These are phyloP conservation scores for Grosmannia clavigera DNA, from an alignment of 2,329 filamentous ascomycete genomes.

Conservation along the genomic window DNA sequence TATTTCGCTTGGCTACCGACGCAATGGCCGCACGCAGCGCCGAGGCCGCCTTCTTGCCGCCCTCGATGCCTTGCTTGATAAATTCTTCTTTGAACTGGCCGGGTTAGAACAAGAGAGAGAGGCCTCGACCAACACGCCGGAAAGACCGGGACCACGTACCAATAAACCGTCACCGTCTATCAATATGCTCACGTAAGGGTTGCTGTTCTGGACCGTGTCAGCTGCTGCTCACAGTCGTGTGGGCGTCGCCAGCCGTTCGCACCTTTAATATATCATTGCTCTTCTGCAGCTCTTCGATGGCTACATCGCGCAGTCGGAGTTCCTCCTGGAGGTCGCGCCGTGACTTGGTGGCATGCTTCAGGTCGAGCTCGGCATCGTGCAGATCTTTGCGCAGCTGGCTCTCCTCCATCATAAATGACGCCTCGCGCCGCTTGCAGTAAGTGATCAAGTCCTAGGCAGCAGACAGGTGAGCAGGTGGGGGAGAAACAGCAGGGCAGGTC, in stretches of 20 bases:
- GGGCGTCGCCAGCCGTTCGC: slow-evolving; percentile 5
- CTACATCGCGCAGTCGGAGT: slow-evolving; percentile 17
- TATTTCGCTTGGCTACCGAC: slow-evolving; percentile 26
- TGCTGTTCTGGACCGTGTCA: slow-evolving; percentile 28
- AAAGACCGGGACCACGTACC: slow-evolving; percentile 21
- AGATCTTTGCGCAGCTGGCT: slow-evolving; percentile 27
- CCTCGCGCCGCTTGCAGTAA: slow-evolving; percentile 33
- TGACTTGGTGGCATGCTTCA: slow-evolving; percentile 34
- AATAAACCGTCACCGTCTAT: slow-evolving; percentile 53
- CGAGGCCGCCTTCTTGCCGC: slow-evolving; percentile 39
- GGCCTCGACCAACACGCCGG: background rate
- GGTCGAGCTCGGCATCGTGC: slow-evolving; percentile 33
- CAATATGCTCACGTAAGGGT: slow-evolving; percentile 47
- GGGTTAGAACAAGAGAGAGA: background rate
- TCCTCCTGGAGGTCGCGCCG: slow-evolving; percentile 38
- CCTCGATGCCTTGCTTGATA: slow-evolving; percentile 40
- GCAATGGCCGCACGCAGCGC: slow-evolving; percentile 34
- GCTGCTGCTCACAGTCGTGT: background rate
- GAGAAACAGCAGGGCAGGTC: too few relatives aligned
- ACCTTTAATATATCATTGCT: slow-evolving; percentile 33
- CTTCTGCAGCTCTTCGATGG: background rate
- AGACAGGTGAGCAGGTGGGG: background rate
- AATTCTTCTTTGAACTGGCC: slow-evolving; percentile 44
- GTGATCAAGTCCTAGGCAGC: slow-evolving; percentile 31
- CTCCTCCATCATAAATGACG: slow-evolving; percentile 30